phyloP scores from a whole-genome alignment of 2,329 filamentous ascomycete species.

The Thelonectria discophora region DNA sequence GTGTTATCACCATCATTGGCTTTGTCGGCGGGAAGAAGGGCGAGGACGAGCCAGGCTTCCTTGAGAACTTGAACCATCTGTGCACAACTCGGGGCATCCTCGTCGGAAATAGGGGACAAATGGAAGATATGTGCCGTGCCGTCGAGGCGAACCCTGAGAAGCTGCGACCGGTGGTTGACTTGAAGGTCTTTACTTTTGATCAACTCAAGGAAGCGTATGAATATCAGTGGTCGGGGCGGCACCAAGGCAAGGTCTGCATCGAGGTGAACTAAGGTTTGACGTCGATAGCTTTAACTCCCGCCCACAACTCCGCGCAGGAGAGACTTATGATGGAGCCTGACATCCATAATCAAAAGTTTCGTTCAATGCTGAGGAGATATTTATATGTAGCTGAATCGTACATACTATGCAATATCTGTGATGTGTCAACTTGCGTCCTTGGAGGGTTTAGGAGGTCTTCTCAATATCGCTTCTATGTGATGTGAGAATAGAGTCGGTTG shows the following conservation, averaged over 20 bases:
- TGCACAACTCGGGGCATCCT: conserved; percentile 58
- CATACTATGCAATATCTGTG: too few relatives aligned
- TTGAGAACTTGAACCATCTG: conserved; percentile 44
- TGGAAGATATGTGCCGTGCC: conserved; percentile 59
- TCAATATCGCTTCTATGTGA: too few relatives aligned
- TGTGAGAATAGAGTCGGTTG: too few relatives aligned
- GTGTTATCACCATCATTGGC: conserved; percentile 54
- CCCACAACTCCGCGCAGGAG: too few relatives aligned
- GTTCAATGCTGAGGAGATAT: too few relatives aligned
- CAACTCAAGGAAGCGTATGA: conserved; percentile 55
- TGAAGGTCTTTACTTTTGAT: conserved; percentile 55
- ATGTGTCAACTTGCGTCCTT: too few relatives aligned
- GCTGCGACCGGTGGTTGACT: conserved; percentile 57
- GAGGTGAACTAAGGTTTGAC: conserved; percentile 40
- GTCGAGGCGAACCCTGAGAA: conserved; percentile 57
- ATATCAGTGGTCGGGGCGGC: conserved; percentile 50
- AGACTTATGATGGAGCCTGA: too few relatives aligned
- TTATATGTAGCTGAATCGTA: too few relatives aligned
- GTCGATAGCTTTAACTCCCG: neutral
- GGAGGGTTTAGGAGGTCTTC: too few relatives aligned
- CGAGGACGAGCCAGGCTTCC: conserved; percentile 45
- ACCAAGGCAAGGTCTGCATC: conserved; percentile 52
- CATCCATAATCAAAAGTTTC: too few relatives aligned
- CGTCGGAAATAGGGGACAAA: conserved; percentile 55
- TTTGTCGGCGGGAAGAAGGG: conserved; percentile 45